Evolutionary conservation across 2,329 filamentous ascomycete genomes (phyloP).

Genomic region (Diaporthe vaccinii): DNA sequence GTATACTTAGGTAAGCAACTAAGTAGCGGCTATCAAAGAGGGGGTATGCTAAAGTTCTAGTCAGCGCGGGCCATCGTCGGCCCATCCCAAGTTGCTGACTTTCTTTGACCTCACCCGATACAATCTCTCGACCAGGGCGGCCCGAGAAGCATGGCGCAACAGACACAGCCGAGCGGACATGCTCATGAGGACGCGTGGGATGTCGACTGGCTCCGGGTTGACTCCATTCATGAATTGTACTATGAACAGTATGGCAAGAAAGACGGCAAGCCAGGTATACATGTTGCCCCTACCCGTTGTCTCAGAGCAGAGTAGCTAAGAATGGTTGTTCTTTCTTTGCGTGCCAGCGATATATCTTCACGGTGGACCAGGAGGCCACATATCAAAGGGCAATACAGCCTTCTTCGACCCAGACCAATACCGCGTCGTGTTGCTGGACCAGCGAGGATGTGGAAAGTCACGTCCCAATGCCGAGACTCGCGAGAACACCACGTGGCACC

Average conservation of each 20-base stretch:
- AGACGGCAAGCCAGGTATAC: constrained; percentile 14
- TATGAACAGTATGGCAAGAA: constrained; percentile 17
- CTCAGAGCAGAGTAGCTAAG: not conserved
- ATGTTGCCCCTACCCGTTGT: no score
- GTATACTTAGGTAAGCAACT: not conserved
- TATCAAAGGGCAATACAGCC: constrained; percentile 50
- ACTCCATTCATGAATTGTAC: constrained; percentile 2
- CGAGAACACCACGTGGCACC: constrained; percentile 60
- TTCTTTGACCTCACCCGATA: not conserved
- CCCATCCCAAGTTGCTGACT: not conserved
- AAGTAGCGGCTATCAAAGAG: not conserved
- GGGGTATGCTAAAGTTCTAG: not conserved
- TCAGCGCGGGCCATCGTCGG: not conserved
- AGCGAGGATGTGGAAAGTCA: constrained; percentile 60
- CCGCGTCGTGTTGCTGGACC: constrained; percentile 60
- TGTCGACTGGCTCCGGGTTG: constrained; percentile 1
- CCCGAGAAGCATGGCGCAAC: constrained; percentile 6
- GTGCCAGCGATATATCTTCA: constrained; percentile 50
- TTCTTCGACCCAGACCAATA: constrained; percentile 61
- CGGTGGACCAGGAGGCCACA: constrained; percentile 55
- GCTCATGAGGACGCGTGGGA: constrained; percentile 5
- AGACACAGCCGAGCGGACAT: not conserved
- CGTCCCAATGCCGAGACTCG: constrained; percentile 54
- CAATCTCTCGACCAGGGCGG: not conserved
- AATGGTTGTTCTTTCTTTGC: not conserved